Base-by-base conservation (phyloP, 169 alveolate genomes). In the Neospora caninum region DNA sequence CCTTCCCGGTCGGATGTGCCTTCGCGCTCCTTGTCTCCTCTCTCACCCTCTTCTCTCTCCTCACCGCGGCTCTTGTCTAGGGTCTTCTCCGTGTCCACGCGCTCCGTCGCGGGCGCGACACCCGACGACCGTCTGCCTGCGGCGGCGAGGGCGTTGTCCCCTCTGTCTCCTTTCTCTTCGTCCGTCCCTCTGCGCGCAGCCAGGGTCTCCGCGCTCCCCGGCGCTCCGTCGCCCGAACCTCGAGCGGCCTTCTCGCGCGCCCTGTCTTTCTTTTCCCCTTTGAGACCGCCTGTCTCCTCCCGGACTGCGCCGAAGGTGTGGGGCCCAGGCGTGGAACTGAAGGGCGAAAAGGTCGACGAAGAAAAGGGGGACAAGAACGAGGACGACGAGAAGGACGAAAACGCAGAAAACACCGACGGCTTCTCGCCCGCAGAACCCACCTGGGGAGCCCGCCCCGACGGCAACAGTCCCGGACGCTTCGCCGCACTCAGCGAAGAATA, bases 321-420 rank as follows among this genome's bases (percentile, higher is more conserved):
- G 58, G 58, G 58, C 58, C 22, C 4, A 13, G 73, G n/a, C n/a
- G 31, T 29, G 73, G 34, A 0, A 29, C 34, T 1, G 73, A 64
- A 64, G 73, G 73, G 73, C 73, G 42, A 29, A 43, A 78, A 78
- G 86, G 45, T 1, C 43, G 86, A 78, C 9, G 86, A n/a, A 10
- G 86, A n/a, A 43, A 78, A 78, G 45, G 86, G 10, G 9, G 86
- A 78, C 4, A 43, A 78, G 39, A 38, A 78, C 20, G 86, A 78
- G 39, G 86, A 78, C 4, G 86, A 78, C 41, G 86, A 78, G 45
- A 78, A 78, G 45, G 86, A 78, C n/a, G 86, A 78, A n/a, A 78
- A 78, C 18, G 86, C 86, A 20, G 86, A 78, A n/a, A 78, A 78
- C 7, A 78, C 86, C 22, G 86, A 78, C 27, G 86, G 43, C 45